Conservation (phyloP, 2,329 filamentous ascomycete genomes). For the Alternaria triticina region DNA sequence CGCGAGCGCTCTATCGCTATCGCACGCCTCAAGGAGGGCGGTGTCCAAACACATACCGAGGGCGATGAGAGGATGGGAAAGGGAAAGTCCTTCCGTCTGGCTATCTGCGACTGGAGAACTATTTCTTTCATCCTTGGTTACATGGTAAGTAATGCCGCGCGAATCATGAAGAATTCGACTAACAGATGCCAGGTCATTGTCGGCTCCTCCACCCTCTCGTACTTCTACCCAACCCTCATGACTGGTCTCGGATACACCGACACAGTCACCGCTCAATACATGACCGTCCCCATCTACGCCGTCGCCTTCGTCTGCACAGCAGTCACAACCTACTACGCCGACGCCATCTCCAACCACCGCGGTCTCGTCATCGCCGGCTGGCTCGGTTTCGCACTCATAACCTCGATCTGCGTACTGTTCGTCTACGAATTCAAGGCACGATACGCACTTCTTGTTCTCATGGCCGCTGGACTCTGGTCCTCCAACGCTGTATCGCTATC, state of each 20-base stretch:
- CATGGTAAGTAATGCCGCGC: conserved; percentile 46
- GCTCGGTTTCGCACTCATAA: conserved; percentile 52
- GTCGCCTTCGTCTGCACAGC: conserved; percentile 59
- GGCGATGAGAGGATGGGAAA: conserved; percentile 45
- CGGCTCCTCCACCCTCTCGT: conserved; percentile 59
- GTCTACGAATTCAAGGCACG: conserved; percentile 61
- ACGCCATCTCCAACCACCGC: conserved; percentile 55
- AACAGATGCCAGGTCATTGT: conserved; percentile 46
- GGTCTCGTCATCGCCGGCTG: conserved; percentile 58
- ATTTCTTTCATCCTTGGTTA: conserved; percentile 59
- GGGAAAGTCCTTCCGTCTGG: conserved; percentile 46
- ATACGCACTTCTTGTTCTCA: conserved; percentile 62
- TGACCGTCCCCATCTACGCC: conserved; percentile 61
- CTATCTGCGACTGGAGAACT: conserved; percentile 55
- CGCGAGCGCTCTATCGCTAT: conserved; percentile 54
- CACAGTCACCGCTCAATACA: conserved; percentile 56
- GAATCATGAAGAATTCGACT: conserved; percentile 22
- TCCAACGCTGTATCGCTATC: conserved; percentile 60
- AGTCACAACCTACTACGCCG: conserved; percentile 56
- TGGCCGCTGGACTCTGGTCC: conserved; percentile 62
- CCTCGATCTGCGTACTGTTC: conserved; percentile 48
- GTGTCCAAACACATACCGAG: conserved; percentile 45
- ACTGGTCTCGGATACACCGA: conserved; percentile 58
- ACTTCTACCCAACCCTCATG: conserved; percentile 63
- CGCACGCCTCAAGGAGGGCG: conserved; percentile 54